A percentile compares a stretch with the other conserved stretches of the same genome.
phyloP scores from a whole-genome alignment of 2,329 filamentous ascomycete species.

The Aspergillus thermomutatus region DNA sequence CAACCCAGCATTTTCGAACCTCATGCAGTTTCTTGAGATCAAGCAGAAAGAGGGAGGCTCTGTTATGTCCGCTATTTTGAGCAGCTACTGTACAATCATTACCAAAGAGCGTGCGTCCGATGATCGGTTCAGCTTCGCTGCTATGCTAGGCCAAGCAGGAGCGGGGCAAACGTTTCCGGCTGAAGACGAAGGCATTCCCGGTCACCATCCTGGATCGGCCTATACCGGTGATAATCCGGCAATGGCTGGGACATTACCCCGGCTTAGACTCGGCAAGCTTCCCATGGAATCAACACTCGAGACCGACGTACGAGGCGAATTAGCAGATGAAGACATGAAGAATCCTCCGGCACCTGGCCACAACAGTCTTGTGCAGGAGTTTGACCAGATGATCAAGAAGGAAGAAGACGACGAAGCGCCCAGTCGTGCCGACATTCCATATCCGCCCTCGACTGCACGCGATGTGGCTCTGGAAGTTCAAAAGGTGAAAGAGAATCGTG shows the following conservation, averaged over 20 bases:
- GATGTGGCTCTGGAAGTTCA: conserved; percentile 94
- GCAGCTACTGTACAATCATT: conserved; percentile 56
- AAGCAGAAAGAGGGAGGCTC: conserved; percentile 77
- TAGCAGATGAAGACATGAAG: conserved; percentile 79
- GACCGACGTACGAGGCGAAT: conserved; percentile 79
- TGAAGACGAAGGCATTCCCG: conserved; percentile 67
- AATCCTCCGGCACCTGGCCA: conserved; percentile 69
- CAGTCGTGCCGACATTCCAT: conserved; percentile 72
- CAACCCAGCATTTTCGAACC: conserved; percentile 72
- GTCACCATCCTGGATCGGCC: conserved; percentile 63
- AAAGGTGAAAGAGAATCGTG: conserved; percentile 87
- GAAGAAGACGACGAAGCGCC: conserved; percentile 86
- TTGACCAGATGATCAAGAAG: conserved; percentile 81
- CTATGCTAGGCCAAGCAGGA: conserved; percentile 54
- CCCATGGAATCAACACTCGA: conserved; percentile 80
- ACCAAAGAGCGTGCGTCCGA: conserved; percentile 57
- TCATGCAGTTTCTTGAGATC: conserved; percentile 86
- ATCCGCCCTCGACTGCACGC: conserved; percentile 81
- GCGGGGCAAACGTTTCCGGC: conserved; percentile 57
- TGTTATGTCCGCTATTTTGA: conserved; percentile 71
- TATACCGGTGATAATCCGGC: conserved; percentile 56
- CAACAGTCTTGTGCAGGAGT: conserved; percentile 76
- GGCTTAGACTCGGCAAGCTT: conserved; percentile 73
- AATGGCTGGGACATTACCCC: conserved; percentile 54
- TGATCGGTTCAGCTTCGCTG: conserved; percentile 58